These are phyloP conservation scores for Suillus plorans DNA, from an alignment of 768 basidiomycete genomes.

Conservation along the genomic window DNA sequence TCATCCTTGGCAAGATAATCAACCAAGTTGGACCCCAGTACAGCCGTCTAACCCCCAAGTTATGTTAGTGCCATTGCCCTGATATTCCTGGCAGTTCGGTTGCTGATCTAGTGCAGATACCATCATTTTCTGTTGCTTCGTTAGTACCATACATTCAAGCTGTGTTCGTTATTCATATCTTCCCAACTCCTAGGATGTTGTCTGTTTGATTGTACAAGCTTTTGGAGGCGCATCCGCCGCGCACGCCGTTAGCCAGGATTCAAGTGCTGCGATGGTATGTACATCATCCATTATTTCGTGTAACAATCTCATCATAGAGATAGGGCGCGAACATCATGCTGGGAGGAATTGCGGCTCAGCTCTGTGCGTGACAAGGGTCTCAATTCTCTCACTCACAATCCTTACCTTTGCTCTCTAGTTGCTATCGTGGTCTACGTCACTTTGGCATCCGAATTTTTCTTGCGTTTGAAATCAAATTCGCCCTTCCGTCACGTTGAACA, in stretches of 20 bases:
- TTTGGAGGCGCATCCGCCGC: conserved; percentile 47
- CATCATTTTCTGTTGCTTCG: conserved; percentile 13
- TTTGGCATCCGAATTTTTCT: conserved; percentile 45
- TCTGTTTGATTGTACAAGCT: conserved; percentile 40
- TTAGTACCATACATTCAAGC: conserved; percentile 6
- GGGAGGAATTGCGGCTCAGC: conserved; percentile 61
- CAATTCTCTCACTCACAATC: conserved; percentile 19
- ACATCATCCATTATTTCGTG: background rate
- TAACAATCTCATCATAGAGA: conserved; percentile 5
- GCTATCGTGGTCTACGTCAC: conserved; percentile 42
- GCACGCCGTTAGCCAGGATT: conserved; percentile 24
- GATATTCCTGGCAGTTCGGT: background rate
- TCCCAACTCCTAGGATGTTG: conserved; percentile 27
- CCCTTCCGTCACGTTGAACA: conserved; percentile 27
- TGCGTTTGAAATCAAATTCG: conserved; percentile 37
- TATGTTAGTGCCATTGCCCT: conserved; percentile 22
- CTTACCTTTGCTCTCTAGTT: conserved; percentile 25
- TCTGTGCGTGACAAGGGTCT: conserved; percentile 34
- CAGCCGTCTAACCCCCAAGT: conserved; percentile 43
- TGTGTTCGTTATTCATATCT: background rate
- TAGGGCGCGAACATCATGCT: conserved; percentile 58
- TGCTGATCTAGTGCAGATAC: conserved; percentile 10
- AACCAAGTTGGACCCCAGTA: conserved; percentile 43
- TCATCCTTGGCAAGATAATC: conserved; percentile 51
- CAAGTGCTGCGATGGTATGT: conserved; percentile 18